Percentiles rank a stretch among this genome's conserved stretches.
phyloP scores from a whole-genome alignment of 129 eudicot species.

The Silybum marianum region DNA sequence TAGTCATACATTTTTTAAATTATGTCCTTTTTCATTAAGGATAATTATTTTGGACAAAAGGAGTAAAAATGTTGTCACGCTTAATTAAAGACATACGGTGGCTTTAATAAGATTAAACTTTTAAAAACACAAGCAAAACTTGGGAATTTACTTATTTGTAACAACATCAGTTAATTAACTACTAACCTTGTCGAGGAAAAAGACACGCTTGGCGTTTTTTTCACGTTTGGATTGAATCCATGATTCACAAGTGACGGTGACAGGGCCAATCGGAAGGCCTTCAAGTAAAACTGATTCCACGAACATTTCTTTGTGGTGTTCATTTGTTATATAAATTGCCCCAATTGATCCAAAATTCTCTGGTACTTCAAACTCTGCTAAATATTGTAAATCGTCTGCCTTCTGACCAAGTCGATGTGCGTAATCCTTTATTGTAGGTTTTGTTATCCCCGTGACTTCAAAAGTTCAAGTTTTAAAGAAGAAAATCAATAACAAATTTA shows the following conservation, averaged over 20 bases:
- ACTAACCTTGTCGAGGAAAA: slow-evolving; percentile 70
- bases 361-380: slow-evolving; percentile 42
- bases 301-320: slow-evolving; percentile 63
- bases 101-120: not conserved
- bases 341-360: slow-evolving; percentile 67
- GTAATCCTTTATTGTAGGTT: slow-evolving; percentile 40
- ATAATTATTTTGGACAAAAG: no score
- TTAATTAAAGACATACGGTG: no score
- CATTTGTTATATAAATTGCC: slow-evolving; percentile 57
- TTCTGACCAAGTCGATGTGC: slow-evolving; percentile 34
- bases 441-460: slow-evolving; percentile 42
- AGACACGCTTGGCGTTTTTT: slow-evolving; percentile 43
- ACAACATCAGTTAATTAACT: not conserved
- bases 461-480: not conserved
- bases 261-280: slow-evolving; percentile 38
- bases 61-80: no score
- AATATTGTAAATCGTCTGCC: slow-evolving; percentile 32
- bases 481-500: not conserved
- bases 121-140: not conserved
- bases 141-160: not conserved
- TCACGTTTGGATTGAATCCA: slow-evolving; percentile 67
- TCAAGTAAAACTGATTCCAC: slow-evolving; percentile 44
- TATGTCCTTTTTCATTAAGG: no score
- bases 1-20: no score
- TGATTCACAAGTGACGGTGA: slow-evolving; percentile 45